Evolutionary conservation across 257 asterid species (phyloP).

Genomic region (Penstemon barbatus): DNA sequence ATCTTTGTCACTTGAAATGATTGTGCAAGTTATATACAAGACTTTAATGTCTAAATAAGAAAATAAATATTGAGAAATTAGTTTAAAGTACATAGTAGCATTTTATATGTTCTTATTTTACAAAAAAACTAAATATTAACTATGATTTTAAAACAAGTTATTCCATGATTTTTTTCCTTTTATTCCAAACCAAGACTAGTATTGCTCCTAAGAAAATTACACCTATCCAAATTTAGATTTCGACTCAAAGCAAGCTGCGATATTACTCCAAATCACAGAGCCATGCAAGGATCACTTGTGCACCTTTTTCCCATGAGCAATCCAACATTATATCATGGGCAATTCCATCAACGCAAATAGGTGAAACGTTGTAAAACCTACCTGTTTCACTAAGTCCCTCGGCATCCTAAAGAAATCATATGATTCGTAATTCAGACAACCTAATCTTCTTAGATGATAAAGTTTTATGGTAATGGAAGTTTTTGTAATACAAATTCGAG

Average conservation of each 20-base stretch:
- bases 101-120: too few species aligned
- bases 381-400: conserved; percentile 88
- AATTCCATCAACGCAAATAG: conserved; percentile 64
- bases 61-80: too few species aligned
- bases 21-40: too few species aligned
- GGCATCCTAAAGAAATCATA: conserved; percentile 50
- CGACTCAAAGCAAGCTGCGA: too few species aligned
- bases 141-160: too few species aligned
- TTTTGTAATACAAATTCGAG: background rate
- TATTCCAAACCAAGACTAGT: background rate
- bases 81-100: too few species aligned
- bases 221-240: too few species aligned
- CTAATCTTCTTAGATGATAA: background rate
- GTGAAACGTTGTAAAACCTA: conserved; percentile 55
- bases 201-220: background rate
- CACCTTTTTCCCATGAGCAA: conserved; percentile 78
- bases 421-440: background rate
- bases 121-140: too few species aligned
- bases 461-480: background rate
- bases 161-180: too few species aligned
- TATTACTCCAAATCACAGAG: conserved; percentile 30
- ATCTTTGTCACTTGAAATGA: too few species aligned
- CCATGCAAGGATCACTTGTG: conserved; percentile 65
- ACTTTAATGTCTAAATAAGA: too few species aligned
- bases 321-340: conserved; percentile 96